Conservation (phyloP, 139 green algal species). For the Pedinophyceae sp. region DNA sequence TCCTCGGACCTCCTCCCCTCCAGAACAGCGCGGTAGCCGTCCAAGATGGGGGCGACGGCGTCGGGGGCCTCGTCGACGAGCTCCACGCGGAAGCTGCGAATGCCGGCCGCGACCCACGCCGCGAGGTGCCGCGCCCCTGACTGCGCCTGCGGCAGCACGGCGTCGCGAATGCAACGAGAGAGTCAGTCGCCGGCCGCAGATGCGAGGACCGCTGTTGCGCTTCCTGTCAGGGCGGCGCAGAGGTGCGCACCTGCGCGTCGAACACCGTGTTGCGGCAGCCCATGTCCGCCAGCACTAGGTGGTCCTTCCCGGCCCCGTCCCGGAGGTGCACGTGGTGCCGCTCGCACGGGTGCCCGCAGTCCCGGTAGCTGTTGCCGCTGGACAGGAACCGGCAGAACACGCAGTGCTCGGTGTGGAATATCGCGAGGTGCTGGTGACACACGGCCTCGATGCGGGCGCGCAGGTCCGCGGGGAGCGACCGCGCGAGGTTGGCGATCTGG, state of each 20-base stretch:
- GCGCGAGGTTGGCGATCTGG: slow-evolving; percentile 31
- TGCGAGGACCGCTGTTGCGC: too few relatives aligned
- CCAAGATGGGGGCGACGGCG: slow-evolving; percentile 32
- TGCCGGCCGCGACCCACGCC: slow-evolving; percentile 19
- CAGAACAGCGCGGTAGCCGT: slow-evolving; percentile 33
- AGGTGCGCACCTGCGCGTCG: too few relatives aligned
- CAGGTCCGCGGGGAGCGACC: not conserved
- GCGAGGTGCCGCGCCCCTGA: slow-evolving; percentile 15
- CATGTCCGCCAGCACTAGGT: slow-evolving; percentile 73
- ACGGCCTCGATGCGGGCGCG: slow-evolving; percentile 41
- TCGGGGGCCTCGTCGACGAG: slow-evolving; percentile 55
- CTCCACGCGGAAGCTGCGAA: slow-evolving; percentile 43
- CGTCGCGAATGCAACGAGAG: too few relatives aligned
- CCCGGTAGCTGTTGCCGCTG: slow-evolving; percentile 42
- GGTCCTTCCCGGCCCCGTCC: slow-evolving; percentile 42
- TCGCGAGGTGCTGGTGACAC: slow-evolving; percentile 64
- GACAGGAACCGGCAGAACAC: slow-evolving; percentile 68
- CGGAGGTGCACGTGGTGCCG: slow-evolving; percentile 46
- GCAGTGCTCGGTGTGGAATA: slow-evolving; percentile 83
- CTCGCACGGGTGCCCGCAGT: slow-evolving; percentile 78
- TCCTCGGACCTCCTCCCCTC: not conserved
- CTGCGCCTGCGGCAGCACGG: too few relatives aligned
- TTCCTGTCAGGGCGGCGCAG: too few relatives aligned
- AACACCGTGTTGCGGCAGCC: slow-evolving; percentile 76
- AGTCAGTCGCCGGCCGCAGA: too few relatives aligned